phyloP scores from a whole-genome alignment of 1,284 basidiomycete species.

The Lentinula novae-zelandiae region DNA sequence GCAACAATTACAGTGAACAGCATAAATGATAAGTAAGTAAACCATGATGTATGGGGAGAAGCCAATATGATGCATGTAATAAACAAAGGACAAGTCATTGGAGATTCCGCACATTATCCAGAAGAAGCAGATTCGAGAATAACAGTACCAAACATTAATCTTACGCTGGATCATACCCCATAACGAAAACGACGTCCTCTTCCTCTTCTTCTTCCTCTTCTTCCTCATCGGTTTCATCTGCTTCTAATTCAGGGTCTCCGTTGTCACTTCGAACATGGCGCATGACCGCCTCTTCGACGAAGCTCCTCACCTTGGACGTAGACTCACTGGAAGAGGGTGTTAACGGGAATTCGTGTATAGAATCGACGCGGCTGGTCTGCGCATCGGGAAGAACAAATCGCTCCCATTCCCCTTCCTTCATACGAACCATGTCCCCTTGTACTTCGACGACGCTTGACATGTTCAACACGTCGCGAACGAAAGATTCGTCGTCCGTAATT shows the following conservation, averaged over 20 bases:
- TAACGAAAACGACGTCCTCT: constrained; percentile 38
- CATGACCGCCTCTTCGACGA: constrained; percentile 3
- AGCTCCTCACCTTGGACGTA: neutral
- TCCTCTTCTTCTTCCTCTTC: constrained; percentile 28
- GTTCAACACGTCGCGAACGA: constrained; percentile 66
- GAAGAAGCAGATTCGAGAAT: neutral
- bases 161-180: constrained; percentile 20
- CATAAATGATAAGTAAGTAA: neutral
- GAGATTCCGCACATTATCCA: neutral
- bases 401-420: constrained; percentile 12
- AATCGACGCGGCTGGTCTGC: constrained; percentile 36
- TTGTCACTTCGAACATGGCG: neutral
- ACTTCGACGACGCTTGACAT: constrained; percentile 74
- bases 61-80: neutral
- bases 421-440: constrained; percentile 5
- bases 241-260: constrained; percentile 1
- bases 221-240: constrained; percentile 20
- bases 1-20: neutral
- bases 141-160: neutral
- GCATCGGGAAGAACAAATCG: constrained; percentile 75
- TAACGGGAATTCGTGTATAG: neutral
- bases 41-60: neutral
- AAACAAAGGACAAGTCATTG: neutral
- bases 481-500: constrained; percentile 55
- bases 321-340: neutral